A percentile compares a stretch with the other conserved stretches of the same genome.
Evolutionary conservation across 2,329 filamentous ascomycete species (phyloP).

Genomic region (Colletotrichum tropicale): DNA sequence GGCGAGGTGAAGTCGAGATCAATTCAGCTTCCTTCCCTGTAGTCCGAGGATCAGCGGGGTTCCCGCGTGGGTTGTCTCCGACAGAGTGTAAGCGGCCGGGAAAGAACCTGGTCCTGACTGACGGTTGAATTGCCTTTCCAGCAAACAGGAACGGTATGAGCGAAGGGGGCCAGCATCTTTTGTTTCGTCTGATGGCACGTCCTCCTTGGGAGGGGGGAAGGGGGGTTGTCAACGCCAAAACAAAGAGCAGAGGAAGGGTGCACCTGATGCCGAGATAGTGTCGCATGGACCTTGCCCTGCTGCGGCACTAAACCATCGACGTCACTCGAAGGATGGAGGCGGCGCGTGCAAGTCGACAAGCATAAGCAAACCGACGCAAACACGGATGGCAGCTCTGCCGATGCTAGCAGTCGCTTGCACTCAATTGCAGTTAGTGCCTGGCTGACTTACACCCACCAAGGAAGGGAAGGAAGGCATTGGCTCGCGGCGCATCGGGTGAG

Average conservation of each 20-base stretch:
- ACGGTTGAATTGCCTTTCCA: not conserved
- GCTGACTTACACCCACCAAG: not conserved
- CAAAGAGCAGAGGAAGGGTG: not conserved
- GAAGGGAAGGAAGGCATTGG: not conserved
- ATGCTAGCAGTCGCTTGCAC: not conserved
- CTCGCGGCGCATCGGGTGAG: not conserved
- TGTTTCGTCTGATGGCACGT: constrained; percentile 18
- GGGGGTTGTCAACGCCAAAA: not conserved
- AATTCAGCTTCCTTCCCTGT: constrained; percentile 9
- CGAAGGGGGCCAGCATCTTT: not conserved
- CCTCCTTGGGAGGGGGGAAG: not conserved
- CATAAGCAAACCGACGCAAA: not conserved
- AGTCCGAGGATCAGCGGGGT: constrained; percentile 1
- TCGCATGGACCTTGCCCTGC: not conserved
- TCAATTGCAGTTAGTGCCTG: not conserved
- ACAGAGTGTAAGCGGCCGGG: not conserved
- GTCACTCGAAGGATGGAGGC: constrained; percentile 1
- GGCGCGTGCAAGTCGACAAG: not conserved
- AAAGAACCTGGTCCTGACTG: not conserved
- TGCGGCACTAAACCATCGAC: not conserved
- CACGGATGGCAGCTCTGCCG: not conserved
- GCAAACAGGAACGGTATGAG: not conserved
- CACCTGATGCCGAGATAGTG: constrained; percentile 5
- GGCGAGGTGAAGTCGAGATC: not conserved
- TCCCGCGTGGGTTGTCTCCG: not conserved